phyloP scores from a whole-genome alignment of 805 yeast genomes.

The Metschnikowia kofuensis region DNA sequence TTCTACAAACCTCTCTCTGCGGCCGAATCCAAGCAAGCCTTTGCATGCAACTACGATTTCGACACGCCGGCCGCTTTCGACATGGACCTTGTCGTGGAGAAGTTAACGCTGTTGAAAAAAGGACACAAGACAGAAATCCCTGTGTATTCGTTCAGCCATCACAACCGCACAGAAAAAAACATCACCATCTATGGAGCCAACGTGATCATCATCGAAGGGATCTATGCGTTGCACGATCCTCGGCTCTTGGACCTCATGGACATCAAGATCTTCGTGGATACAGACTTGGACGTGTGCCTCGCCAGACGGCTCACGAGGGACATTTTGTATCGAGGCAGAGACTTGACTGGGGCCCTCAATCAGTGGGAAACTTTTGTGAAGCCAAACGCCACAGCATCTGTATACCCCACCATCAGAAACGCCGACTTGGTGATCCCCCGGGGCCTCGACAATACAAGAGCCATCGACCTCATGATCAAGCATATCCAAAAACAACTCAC shows the following conservation, averaged over 20 bases:
- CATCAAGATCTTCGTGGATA: conserved; percentile 85
- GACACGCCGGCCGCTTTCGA: conserved; percentile 87
- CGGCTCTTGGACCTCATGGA: conserved; percentile 75
- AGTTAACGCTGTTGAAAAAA: conserved; percentile 61
- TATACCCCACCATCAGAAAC: conserved; percentile 68
- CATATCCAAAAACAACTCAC: conserved; percentile 74
- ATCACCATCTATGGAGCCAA: conserved; percentile 89
- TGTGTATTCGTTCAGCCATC: conserved; percentile 64
- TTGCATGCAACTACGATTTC: conserved; percentile 71
- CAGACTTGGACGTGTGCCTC: conserved; percentile 89
- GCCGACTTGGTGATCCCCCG: conserved; percentile 93
- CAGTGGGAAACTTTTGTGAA: conserved; percentile 93
- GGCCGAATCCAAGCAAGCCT: conserved; percentile 64
- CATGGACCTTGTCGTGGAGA: conserved; percentile 63
- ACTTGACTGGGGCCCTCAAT: conserved; percentile 70
- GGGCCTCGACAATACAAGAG: conserved; percentile 78
- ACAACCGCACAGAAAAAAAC: conserved; percentile 60
- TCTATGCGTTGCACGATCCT: conserved; percentile 73
- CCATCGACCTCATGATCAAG: conserved; percentile 72
- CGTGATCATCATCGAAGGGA: conserved; percentile 89
- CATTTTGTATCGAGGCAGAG: conserved; percentile 82
- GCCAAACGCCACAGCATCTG: conserved; percentile 79
- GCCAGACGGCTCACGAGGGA: conserved; percentile 87
- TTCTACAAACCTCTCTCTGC: conserved; percentile 74
- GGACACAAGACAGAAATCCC: conserved; percentile 53